Base-by-base conservation (phyloP, 2,329 filamentous ascomycete genomes). In the Graphium sp. region DNA sequence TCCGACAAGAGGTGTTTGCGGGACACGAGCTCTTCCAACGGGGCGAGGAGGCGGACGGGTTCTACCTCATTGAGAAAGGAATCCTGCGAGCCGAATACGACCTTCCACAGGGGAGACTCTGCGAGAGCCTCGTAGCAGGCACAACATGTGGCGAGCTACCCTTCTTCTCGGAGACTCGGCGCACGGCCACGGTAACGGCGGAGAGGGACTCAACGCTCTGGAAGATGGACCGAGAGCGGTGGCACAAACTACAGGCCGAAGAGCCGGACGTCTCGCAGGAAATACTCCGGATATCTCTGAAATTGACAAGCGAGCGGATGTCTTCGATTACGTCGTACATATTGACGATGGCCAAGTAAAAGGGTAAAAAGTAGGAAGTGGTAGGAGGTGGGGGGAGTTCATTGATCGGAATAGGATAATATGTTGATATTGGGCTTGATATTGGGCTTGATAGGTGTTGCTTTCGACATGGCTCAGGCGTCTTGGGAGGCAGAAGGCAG, bases 61-160 rank as follows among this genome's bases (percentile, higher is more conserved):
- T 98, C 53, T 95, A 93, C 46, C 66, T 98, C 5, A 56, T 98
- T 1, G 85, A 98, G 50, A 68, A 74, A 5, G 89, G 89, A 20
- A 84, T 95, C 40, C 60, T 98, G 18, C 72, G 85, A 11, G 83
- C 80, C 4, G 85, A 94, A 42, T 95, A 98, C 47, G 69, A 87
- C 36, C 64, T 92, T 18, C 84, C 89, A 2, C 89, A 95, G 46
- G 89, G 89, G 1, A 69, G 66, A 40, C 79, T 91, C 40, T 82
- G 79, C 35, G 89, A 98, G 50, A 81, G 82, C 43, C 94, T 95
- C 31, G 77, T 94, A 2, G 81, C 85, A 0, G 89, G 89, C 11
- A 89, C 89, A 2, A 94, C 89, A 0, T 95, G 87, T 41, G 89
- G 89, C 20, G 89, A 98, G 55, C 53, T 98, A 30, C 89, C 89